Percentiles rank a stretch among this genome's conserved stretches.
Evolutionary conservation across 257 asterid genomes (phyloP).

Genomic region (Eustoma russellianum): DNA sequence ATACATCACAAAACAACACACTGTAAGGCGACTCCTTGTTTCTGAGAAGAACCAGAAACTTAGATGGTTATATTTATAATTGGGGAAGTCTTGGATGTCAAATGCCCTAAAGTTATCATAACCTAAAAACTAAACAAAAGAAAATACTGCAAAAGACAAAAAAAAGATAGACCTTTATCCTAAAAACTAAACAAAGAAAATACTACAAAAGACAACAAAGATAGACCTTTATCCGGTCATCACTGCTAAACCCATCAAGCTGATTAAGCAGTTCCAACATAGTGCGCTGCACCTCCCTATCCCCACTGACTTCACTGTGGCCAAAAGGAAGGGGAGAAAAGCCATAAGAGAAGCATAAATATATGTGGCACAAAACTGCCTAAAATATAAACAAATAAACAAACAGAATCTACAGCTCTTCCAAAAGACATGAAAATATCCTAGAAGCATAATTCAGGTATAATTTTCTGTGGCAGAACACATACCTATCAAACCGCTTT

Average conservation of each 20-base stretch:
- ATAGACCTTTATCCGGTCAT: constrained; percentile 67
- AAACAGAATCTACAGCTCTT: no score
- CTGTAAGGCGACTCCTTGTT: no score
- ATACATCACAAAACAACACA: neutral
- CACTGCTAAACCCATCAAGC: constrained; percentile 90
- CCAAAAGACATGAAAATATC: no score
- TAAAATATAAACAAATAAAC: no score
- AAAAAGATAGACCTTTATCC: constrained; percentile 49
- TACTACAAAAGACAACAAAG: neutral
- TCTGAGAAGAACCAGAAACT: no score
- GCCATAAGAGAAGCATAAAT: no score
- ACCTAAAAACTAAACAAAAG: neutral
- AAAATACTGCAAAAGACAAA: neutral
- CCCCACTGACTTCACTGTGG: constrained; percentile 87
- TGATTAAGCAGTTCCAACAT: constrained; percentile 87
- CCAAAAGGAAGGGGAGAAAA: neutral
- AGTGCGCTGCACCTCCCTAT: constrained; percentile 81
- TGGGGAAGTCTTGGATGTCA: neutral
- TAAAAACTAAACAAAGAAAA: neutral
- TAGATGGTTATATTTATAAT: no score
- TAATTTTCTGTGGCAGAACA: no score
- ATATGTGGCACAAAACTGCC: no score
- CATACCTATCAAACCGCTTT: constrained; percentile 76
- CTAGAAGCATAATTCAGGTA: no score
- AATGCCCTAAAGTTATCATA: neutral